These are phyloP conservation scores for Mytilinidion resinicola DNA, from an alignment of 495 filamentous ascomycete genomes.

Conservation along the genomic window DNA sequence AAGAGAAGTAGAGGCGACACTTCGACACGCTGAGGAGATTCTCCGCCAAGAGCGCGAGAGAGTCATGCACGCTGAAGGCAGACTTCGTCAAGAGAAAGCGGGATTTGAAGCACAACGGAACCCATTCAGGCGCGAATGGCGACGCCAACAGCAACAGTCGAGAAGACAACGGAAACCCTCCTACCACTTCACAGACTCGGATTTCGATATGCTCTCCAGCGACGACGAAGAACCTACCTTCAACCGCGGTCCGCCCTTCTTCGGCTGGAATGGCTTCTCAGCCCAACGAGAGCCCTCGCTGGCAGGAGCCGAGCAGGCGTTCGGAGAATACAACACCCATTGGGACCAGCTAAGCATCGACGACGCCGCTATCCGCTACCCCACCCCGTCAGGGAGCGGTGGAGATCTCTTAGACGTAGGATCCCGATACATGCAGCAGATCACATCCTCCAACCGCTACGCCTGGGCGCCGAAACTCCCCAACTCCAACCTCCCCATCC, in stretches of 20 bases:
- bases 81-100: neutral
- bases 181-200: neutral
- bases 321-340: constrained; percentile 1
- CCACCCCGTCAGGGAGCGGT: neutral
- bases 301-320: neutral
- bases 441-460: neutral
- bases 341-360: neutral
- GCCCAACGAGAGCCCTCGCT: neutral
- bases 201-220: too few relatives aligned
- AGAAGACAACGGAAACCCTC: neutral
- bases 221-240: too few relatives aligned
- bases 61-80: neutral
- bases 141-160: neutral
- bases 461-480: neutral
- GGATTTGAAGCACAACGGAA: neutral
- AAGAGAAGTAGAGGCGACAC: neutral
- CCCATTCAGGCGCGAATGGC: neutral
- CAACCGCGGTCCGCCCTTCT: too few relatives aligned
- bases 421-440: neutral
- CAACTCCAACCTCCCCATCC: neutral
- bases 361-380: neutral
- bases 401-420: neutral
- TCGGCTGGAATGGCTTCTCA: too few relatives aligned
- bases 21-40: neutral
- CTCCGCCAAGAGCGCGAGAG: neutral